Conservation (phyloP, 1,284 basidiomycete species). For the Hymenochaete sp. region DNA sequence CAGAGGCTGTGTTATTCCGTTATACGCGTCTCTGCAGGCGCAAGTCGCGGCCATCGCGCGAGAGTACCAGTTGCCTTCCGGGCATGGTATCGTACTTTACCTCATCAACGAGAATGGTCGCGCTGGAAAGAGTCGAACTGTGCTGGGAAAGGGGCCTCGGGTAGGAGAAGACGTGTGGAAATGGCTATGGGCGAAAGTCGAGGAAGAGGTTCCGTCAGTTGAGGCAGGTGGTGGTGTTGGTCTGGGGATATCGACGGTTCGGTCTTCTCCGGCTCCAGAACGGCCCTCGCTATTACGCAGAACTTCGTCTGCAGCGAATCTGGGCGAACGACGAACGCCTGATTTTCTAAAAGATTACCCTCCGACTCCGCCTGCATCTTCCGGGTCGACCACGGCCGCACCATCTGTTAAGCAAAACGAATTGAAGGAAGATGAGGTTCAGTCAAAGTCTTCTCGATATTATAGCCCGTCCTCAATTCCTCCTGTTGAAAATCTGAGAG, state of each 20-base stretch:
- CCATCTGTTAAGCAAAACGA: neutral
- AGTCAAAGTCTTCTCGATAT: conserved; percentile 8
- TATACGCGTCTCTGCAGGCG: conserved; percentile 61
- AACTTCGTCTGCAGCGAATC: conserved; percentile 17
- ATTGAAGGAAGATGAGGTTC: neutral
- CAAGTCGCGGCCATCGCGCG: conserved; percentile 76
- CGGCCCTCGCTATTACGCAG: conserved; percentile 11
- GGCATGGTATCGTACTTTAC: conserved; percentile 68
- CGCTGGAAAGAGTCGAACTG: conserved; percentile 15
- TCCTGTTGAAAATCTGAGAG: no score
- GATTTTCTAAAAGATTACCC: conserved; percentile 24
- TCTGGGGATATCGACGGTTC: conserved; percentile 33
- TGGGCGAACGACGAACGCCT: conserved; percentile 27
- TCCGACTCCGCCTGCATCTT: conserved; percentile 47
- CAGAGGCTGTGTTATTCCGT: conserved; percentile 66
- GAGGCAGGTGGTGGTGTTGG: conserved; percentile 41
- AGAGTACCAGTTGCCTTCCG: conserved; percentile 79
- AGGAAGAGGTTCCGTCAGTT: conserved; percentile 56
- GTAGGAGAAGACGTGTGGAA: conserved; percentile 80
- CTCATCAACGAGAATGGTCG: conserved; percentile 36
- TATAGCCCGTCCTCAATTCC: conserved; percentile 33
- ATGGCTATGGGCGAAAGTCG: conserved; percentile 66
- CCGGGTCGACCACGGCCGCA: conserved; percentile 29
- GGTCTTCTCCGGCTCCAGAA: conserved; percentile 36
- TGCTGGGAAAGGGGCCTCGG: conserved; percentile 55